Evolutionary conservation across 129 eudicot species (phyloP).

Genomic region (sunflower (Helianthus annuus)): HanXRQr2.0-SUNRISE NC_035445.2:95204385-95204884

Average conservation of each 20-base stretch:
- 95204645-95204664: neutral
- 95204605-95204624: slow-evolving; percentile 13
- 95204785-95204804: slow-evolving; percentile 73
- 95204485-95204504: slow-evolving; percentile 97
- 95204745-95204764: slow-evolving; percentile 93
- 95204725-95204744: neutral
- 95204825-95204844: neutral
- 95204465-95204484: slow-evolving; percentile 85
- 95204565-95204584: neutral
- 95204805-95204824: neutral
- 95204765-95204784: slow-evolving; percentile 93
- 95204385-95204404: slow-evolving; percentile 17
- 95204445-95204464: slow-evolving; percentile 65
- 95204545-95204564: neutral
- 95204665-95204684: too few relatives aligned
- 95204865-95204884: neutral
- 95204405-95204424: slow-evolving; percentile 24
- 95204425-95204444: slow-evolving; percentile 72
- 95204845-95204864: slow-evolving; percentile 13
- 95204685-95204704: too few relatives aligned
- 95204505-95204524: slow-evolving; percentile 88
- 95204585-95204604: neutral
- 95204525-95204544: slow-evolving; percentile 99
- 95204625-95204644: neutral
- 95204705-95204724: too few relatives aligned